phyloP scores from a whole-genome alignment of 179 eudicot species.

The Beta macrorhiza region DNA sequence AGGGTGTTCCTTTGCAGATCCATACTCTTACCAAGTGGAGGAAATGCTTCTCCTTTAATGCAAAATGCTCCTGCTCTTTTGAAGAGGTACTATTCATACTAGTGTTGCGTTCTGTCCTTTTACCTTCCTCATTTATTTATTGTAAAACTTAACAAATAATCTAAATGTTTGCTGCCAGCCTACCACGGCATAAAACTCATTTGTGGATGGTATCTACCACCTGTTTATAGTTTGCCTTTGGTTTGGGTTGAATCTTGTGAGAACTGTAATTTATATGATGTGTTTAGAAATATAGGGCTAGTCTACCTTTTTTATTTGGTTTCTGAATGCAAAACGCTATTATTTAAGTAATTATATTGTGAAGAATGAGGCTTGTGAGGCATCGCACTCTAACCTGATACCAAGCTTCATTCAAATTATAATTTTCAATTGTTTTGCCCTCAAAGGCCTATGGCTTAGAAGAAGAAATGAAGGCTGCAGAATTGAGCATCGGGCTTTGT shows the following conservation, averaged over 20 bases:
- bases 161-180: neutral
- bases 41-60: constrained; percentile 41
- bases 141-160: neutral
- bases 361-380: neutral
- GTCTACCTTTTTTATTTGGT: neutral
- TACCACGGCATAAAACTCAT: neutral
- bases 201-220: neutral
- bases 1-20: constrained; percentile 52
- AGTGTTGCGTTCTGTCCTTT: neutral
- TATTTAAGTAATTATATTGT: neutral
- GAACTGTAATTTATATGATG: neutral
- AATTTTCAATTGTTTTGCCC: neutral
- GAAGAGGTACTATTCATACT: constrained; percentile 50
- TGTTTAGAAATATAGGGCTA: neutral
- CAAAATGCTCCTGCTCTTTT: constrained; percentile 43
- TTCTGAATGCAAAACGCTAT: neutral
- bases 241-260: neutral
- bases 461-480: neutral
- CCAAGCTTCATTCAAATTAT: neutral
- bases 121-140: neutral
- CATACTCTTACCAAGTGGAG: constrained; percentile 48
- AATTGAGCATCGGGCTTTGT: neutral
- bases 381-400: neutral
- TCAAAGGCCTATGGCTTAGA: neutral
- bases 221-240: neutral